A percentile compares a stretch with the other conserved stretches of the same genome.
Conservation (phyloP, 306 rosid species). For the Prunus padus region DNA sequence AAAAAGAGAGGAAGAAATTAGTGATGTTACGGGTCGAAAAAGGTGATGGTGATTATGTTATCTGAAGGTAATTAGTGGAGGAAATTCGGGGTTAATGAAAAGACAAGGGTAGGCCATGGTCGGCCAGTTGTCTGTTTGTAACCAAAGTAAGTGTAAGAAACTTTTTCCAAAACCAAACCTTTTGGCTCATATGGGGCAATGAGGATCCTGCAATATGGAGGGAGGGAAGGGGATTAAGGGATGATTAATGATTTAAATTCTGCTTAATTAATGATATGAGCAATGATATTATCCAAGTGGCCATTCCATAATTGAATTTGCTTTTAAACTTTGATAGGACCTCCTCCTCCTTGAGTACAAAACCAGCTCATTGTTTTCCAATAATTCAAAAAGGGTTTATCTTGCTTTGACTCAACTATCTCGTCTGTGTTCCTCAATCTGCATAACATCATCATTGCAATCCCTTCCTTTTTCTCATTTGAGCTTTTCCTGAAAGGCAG, state of each 20-base stretch:
- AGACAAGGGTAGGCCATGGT: slow-evolving; percentile 24
- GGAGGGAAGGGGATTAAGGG: slow-evolving; percentile 39
- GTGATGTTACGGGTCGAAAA: slow-evolving; percentile 5
- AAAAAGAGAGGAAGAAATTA: slow-evolving; percentile 9
- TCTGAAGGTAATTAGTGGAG: slow-evolving; percentile 38
- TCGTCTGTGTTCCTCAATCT: slow-evolving; percentile 40
- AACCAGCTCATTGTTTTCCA: slow-evolving; percentile 70
- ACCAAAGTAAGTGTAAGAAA: slow-evolving; percentile 32
- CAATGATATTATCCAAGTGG: slow-evolving; percentile 38
- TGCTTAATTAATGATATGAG: slow-evolving; percentile 51
- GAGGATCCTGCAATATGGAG: slow-evolving; percentile 44
- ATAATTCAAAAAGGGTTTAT: slow-evolving; percentile 43
- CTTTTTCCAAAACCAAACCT: slow-evolving; percentile 45
- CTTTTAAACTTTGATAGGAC: slow-evolving; percentile 24
- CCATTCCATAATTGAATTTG: slow-evolving; percentile 45
- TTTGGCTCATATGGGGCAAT: slow-evolving; percentile 47
- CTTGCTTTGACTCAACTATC: slow-evolving; percentile 46
- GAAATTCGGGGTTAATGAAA: slow-evolving; percentile 38
- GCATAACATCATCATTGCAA: slow-evolving; percentile 55
- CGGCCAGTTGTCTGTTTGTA: slow-evolving; percentile 49
- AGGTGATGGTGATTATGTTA: slow-evolving; percentile 20
- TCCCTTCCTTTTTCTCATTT: slow-evolving; percentile 29
- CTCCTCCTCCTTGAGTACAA: slow-evolving; percentile 57
- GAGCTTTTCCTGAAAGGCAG: slow-evolving; percentile 43
- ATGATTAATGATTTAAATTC: slow-evolving; percentile 50